Conservation (phyloP, 2,329 filamentous ascomycete species). For the Microcyclosporella mali region DNA sequence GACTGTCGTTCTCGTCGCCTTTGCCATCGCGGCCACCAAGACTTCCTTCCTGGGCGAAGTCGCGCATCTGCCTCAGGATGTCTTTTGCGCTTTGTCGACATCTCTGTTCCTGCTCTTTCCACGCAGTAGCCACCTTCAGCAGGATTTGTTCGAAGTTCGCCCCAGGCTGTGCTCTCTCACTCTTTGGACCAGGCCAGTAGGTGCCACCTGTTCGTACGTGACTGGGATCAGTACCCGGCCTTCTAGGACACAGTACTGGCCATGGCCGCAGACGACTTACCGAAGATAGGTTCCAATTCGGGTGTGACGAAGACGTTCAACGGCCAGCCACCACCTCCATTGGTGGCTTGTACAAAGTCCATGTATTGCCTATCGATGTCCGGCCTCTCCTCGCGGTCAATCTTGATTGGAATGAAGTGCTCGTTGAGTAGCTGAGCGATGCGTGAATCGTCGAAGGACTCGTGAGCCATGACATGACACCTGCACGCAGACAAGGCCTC, state of each 20-base stretch:
- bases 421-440: constrained; percentile 78
- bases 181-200: constrained; percentile 82
- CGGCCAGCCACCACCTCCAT: constrained; percentile 85
- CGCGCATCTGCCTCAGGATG: constrained; percentile 71
- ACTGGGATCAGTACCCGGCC: too few species aligned
- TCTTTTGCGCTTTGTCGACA: constrained; percentile 79
- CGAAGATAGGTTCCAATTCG: constrained; percentile 87
- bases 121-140: constrained; percentile 66
- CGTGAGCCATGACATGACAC: constrained; percentile 80
- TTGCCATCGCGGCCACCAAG: constrained; percentile 37
- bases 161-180: constrained; percentile 42
- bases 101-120: constrained; percentile 76
- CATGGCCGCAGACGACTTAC: too few species aligned
- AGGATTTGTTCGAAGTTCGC: constrained; percentile 78
- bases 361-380: constrained; percentile 96
- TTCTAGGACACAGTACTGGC: too few species aligned
- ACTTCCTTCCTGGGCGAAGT: constrained; percentile 85
- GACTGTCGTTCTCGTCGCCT: constrained; percentile 51
- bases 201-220: too few species aligned
- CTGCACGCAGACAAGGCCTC: background rate
- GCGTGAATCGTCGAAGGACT: constrained; percentile 79
- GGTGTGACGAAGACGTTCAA: constrained; percentile 95
- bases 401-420: constrained; percentile 82
- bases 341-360: constrained; percentile 95
- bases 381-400: constrained; percentile 89